Conservation (phyloP, 352 stramenopile genomes). For the Globisporangium viniferum region DNA sequence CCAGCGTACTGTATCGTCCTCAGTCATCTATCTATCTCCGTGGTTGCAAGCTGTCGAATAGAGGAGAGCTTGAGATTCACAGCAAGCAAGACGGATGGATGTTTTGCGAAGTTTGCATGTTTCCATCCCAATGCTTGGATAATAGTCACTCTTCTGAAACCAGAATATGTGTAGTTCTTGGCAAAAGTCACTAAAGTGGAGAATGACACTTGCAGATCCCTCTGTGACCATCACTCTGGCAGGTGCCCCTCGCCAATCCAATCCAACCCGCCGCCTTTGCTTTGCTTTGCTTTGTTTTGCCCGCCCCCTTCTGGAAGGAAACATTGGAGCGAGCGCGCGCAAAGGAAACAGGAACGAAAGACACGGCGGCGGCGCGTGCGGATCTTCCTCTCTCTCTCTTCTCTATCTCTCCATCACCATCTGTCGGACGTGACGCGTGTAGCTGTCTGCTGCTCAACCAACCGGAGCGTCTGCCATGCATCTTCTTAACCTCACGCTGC, state of each 20-base stretch:
- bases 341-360: constrained; percentile 4
- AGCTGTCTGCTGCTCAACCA: not conserved
- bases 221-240: constrained; percentile 3
- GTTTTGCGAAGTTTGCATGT: no score
- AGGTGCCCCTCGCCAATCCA: not conserved
- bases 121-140: no score
- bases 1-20: no score
- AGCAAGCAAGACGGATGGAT: no score
- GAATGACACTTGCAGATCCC: no score
- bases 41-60: no score
- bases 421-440: not conserved
- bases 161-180: no score
- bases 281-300: not conserved
- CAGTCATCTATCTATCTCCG: no score
- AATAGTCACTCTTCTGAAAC: no score
- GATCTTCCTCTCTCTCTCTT: not conserved
- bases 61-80: no score
- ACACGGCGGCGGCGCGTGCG: not conserved
- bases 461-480: constrained; percentile 46
- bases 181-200: not conserved
- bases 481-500: constrained; percentile 87
- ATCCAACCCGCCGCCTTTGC: not conserved
- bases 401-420: not conserved
- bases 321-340: constrained; percentile 8
- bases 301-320: constrained; percentile 7